Percentiles rank a stretch among this genome's conserved stretches.
Evolutionary conservation across 768 basidiomycete species (phyloP).

Genomic region (Cubamyces lactineus): DNA sequence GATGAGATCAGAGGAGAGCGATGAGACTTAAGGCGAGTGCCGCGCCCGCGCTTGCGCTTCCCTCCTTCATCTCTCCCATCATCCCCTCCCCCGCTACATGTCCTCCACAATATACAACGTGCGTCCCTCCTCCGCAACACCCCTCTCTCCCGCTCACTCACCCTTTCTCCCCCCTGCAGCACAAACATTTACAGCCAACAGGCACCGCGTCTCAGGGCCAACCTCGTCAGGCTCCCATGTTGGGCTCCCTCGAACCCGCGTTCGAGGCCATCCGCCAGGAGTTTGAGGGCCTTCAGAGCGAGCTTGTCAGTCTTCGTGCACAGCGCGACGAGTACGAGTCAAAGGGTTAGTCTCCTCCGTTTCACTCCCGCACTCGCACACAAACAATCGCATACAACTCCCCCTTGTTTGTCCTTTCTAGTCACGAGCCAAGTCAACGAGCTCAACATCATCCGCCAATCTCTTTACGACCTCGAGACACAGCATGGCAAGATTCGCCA

Average conservation of each 20-base stretch:
- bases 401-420: slow-evolving; percentile 32
- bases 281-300: slow-evolving; percentile 74
- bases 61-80: slow-evolving; percentile 27
- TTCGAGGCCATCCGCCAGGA: slow-evolving; percentile 84
- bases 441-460: slow-evolving; percentile 85
- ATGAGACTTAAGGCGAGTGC: slow-evolving; percentile 26
- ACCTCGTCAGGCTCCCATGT: slow-evolving; percentile 23
- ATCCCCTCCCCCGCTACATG: slow-evolving; percentile 27
- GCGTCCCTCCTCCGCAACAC: slow-evolving; percentile 17
- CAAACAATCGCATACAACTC: slow-evolving; percentile 8
- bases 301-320: slow-evolving; percentile 65
- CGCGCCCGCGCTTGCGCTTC: slow-evolving; percentile 26
- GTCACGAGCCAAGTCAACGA: slow-evolving; percentile 87
- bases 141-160: background rate
- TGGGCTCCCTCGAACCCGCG: slow-evolving; percentile 67
- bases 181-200: slow-evolving; percentile 46
- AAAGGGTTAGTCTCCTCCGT: slow-evolving; percentile 64
- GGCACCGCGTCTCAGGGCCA: slow-evolving; percentile 40
- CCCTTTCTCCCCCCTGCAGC: slow-evolving; percentile 31
- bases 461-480: slow-evolving; percentile 89
- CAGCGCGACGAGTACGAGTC: slow-evolving; percentile 91
- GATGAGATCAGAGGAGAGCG: slow-evolving; percentile 17
- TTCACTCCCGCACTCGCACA: slow-evolving; percentile 6
- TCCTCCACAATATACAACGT: slow-evolving; percentile 38
- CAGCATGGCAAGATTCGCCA: slow-evolving; percentile 86